phyloP scores from a whole-genome alignment of 345 rosid species.

The Heritiera fomes region DNA sequence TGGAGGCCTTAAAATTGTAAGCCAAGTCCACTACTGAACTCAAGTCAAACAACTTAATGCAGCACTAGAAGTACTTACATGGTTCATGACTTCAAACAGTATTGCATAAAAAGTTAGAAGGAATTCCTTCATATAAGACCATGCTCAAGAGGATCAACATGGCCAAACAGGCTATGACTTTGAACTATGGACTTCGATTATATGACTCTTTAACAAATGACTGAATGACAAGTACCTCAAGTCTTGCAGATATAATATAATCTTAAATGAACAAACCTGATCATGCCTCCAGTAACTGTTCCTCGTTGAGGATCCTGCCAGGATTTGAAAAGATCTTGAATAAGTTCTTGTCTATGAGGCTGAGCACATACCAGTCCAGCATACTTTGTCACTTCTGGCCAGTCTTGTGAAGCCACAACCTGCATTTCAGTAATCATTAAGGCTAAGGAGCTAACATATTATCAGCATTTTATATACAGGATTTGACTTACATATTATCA shows the following conservation, averaged over 20 bases:
- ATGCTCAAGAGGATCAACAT: background rate
- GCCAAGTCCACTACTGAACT: background rate
- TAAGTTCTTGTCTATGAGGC: slow-evolving; percentile 46
- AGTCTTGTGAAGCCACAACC: slow-evolving; percentile 55
- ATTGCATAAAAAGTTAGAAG: background rate
- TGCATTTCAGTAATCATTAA: slow-evolving; percentile 18
- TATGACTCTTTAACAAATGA: background rate
- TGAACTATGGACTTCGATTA: background rate
- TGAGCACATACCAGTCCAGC: slow-evolving; percentile 47
- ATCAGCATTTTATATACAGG: background rate
- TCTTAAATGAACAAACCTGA: slow-evolving; percentile 31
- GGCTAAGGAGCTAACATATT: slow-evolving; percentile 7
- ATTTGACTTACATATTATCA: background rate
- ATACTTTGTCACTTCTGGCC: slow-evolving; percentile 53
- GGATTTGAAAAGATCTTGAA: slow-evolving; percentile 46
- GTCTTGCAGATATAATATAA: background rate
- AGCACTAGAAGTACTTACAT: background rate
- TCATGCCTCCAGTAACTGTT: slow-evolving; percentile 47
- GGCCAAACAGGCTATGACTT: slow-evolving; percentile 2
- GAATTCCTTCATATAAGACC: background rate
- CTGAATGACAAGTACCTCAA: background rate
- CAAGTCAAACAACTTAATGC: background rate
- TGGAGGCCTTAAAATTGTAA: background rate
- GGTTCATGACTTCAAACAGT: background rate
- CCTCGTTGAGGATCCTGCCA: slow-evolving; percentile 45